phyloP scores from a whole-genome alignment of 257 asterid species.

The Asclepias syriaca region DNA sequence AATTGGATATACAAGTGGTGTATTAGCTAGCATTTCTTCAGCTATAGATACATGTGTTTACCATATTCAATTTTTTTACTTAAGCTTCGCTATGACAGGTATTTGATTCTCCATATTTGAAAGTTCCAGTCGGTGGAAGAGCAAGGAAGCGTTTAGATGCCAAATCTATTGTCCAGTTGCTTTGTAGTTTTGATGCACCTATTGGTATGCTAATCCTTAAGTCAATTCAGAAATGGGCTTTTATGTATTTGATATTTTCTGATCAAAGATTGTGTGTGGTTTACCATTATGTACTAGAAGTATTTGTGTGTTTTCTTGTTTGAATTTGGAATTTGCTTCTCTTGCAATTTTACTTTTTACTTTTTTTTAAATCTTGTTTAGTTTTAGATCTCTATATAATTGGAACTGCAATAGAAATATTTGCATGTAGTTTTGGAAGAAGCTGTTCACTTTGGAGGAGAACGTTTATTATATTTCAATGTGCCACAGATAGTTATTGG shows the following conservation, averaged over 20 bases:
- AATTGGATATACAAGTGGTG: neutral
- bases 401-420: neutral
- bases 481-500: neutral
- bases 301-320: neutral
- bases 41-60: neutral
- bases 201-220: slow-evolving; percentile 33
- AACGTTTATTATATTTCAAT: neutral
- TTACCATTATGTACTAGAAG: neutral
- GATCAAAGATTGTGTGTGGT: neutral
- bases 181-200: slow-evolving; percentile 70
- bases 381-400: neutral
- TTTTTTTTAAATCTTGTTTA: neutral
- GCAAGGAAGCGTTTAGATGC: slow-evolving; percentile 64
- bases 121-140: slow-evolving; percentile 56
- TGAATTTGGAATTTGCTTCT: neutral
- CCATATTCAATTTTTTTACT: neutral
- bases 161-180: slow-evolving; percentile 64
- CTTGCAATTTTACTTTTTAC: neutral
- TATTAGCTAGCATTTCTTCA: neutral
- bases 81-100: slow-evolving; percentile 36
- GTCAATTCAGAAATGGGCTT: neutral
- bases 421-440: neutral
- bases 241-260: neutral
- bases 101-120: slow-evolving; percentile 70
- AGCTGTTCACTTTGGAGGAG: neutral